Evolutionary conservation across 805 yeast species (phyloP).

Genomic region (Sugiyamaella qingdaonensis): DNA sequence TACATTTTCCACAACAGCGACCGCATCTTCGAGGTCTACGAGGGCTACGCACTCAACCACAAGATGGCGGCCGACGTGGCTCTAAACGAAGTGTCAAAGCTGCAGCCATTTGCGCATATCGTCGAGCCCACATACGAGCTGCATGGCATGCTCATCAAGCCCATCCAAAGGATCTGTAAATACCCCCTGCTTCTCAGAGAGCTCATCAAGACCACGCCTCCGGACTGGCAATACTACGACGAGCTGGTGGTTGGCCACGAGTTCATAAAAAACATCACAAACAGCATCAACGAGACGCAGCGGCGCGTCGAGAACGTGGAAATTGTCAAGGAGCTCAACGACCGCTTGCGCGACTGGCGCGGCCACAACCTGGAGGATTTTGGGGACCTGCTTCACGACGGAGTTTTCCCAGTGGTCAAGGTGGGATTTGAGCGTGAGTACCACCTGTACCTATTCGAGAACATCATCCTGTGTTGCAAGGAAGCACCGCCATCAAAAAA

Average conservation of each 20-base stretch:
- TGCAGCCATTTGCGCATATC: slow-evolving; percentile 50
- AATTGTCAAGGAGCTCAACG: slow-evolving; percentile 60
- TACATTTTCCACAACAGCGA: slow-evolving; percentile 83
- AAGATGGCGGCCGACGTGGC: slow-evolving; percentile 81
- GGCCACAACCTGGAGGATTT: slow-evolving; percentile 75
- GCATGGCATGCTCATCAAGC: slow-evolving; percentile 85
- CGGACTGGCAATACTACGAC: slow-evolving; percentile 48
- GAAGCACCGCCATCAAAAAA: slow-evolving; percentile 49
- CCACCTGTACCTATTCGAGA: slow-evolving; percentile 83
- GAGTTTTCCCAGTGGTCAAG: slow-evolving; percentile 46
- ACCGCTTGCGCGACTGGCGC: slow-evolving; percentile 85
- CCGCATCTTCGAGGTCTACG: slow-evolving; percentile 80
- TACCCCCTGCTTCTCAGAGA: slow-evolving; percentile 79
- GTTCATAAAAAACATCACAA: slow-evolving; percentile 78
- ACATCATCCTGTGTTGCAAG: slow-evolving; percentile 58
- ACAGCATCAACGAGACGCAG: slow-evolving; percentile 88
- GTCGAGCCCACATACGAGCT: slow-evolving; percentile 85
- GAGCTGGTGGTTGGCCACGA: slow-evolving; percentile 70
- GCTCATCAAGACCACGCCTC: slow-evolving; percentile 61
- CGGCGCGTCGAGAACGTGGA: slow-evolving; percentile 84
- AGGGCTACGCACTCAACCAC: slow-evolving; percentile 92
- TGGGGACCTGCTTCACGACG: slow-evolving; percentile 80
- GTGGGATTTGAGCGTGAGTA: slow-evolving; percentile 76
- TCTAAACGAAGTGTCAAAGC: slow-evolving; percentile 51
- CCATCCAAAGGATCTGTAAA: slow-evolving; percentile 93